phyloP scores from a whole-genome alignment of 139 green algal genomes.

The Chlamydomonas eustigma region DNA sequence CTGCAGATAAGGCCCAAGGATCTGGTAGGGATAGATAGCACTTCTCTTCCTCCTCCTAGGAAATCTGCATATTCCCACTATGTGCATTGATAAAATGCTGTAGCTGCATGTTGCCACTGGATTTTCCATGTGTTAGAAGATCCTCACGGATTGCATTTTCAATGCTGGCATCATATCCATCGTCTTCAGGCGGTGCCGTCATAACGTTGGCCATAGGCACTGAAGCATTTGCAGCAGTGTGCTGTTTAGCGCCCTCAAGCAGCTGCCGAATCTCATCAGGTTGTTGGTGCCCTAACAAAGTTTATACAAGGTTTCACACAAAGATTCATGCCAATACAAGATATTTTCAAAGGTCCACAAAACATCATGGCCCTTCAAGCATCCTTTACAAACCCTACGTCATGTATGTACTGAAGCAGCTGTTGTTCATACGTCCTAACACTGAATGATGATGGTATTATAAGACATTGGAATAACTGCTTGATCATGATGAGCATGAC shows the following conservation, averaged over 20 bases:
- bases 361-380: too few relatives aligned
- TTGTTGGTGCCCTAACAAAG: conserved; percentile 23
- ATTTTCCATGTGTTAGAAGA: background rate
- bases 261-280: conserved; percentile 34
- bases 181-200: background rate
- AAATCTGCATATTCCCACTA: background rate
- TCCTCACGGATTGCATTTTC: conserved; percentile 17
- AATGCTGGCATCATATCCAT: conserved; percentile 5
- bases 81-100: conserved; percentile 17
- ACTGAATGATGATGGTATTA: background rate
- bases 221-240: background rate
- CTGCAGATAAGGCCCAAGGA: too few relatives aligned
- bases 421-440: background rate
- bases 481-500: too few relatives aligned
- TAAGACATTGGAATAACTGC: too few relatives aligned
- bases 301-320: background rate
- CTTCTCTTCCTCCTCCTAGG: too few relatives aligned
- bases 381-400: too few relatives aligned
- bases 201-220: background rate
- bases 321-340: too few relatives aligned
- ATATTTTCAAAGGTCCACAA: too few relatives aligned
- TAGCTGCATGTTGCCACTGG: conserved; percentile 4
- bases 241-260: conserved; percentile 26
- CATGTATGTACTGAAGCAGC: background rate
- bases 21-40: too few relatives aligned